Evolutionary conservation across 2,329 filamentous ascomycete species (phyloP), one percentile per base, ranked within the genome.

Genomic region (Lasiodiplodia sp.): DNA sequence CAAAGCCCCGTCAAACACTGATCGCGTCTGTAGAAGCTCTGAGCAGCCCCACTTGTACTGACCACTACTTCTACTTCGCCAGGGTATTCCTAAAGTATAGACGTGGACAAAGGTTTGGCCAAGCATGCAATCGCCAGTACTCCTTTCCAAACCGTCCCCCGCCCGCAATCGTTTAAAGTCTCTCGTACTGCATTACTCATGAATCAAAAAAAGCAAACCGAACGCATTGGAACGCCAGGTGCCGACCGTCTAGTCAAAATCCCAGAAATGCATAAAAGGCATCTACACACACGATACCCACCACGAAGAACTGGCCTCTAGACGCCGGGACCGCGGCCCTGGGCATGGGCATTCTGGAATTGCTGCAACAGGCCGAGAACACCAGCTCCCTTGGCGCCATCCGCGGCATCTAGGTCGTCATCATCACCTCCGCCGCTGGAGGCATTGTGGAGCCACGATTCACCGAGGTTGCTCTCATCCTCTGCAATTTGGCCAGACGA

Each of bases 341-440:
- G 83, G 31, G 83, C 83, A 71, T 88, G 86, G 47, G 86, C 88
- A 78, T 87, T 88, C 70, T 89, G 87, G 73, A 91, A 91, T 74
- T 92, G 88, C 75, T 89, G 87, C 68, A 92, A 82, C 72, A 92
- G 77, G 10, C 89, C 89, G 69, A 92, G 77, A 5, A 91, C 89
- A 2, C 89, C 89, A 2, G 83, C 84, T 4, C 84, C 84, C 40
- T 75, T 80, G 38, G 76, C 76, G 0, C 80, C 81, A 47, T 52
- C 60, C 16, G 31, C 47, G 34, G 78, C 80, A 21, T 85, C 82
- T 8, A 85, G 11, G 64, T 83, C 82, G 37, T 84, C 83, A 18
- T 83, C 72, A 6, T 70, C 75, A 8, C 85, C 85, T 25, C 81
- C 83, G 25, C 82, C 71, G 65, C 77, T 80, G 14, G 80, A 77